These are phyloP conservation scores for Cinchona pubescens DNA, from an alignment of 257 asterid species.

Conservation along the genomic window DNA sequence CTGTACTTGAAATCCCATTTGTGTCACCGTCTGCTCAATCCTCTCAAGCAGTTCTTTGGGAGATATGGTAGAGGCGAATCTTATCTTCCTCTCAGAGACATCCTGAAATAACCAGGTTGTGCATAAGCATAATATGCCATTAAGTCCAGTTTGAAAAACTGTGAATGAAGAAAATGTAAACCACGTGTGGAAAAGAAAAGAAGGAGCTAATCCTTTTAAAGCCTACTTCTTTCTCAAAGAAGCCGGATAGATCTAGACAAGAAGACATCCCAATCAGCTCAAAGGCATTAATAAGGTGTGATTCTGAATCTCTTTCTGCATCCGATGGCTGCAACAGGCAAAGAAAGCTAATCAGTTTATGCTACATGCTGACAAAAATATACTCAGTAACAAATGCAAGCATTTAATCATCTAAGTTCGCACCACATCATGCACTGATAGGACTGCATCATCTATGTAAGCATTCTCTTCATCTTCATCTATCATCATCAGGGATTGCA, in stretches of 20 bases:
- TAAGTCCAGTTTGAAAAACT: not conserved
- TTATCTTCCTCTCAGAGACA: conserved; percentile 83
- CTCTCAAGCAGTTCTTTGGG: conserved; percentile 74
- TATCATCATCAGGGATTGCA: conserved; percentile 49
- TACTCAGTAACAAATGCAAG: conserved; percentile 1
- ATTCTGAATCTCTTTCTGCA: conserved; percentile 52
- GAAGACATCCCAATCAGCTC: conserved; percentile 95
- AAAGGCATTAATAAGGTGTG: conserved; percentile 73
- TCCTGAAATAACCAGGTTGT: conserved; percentile 45
- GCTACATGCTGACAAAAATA: not conserved
- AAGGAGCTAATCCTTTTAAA: not conserved
- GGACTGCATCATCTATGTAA: conserved; percentile 47
- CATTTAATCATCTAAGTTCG: conserved; percentile 4
- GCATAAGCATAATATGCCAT: conserved; percentile 2
- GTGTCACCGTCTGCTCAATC: conserved; percentile 56
- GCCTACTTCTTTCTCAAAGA: conserved; percentile 83
- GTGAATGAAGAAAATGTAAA: not conserved
- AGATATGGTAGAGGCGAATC: conserved; percentile 76
- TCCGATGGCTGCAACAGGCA: conserved; percentile 32
- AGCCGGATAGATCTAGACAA: conserved; percentile 86
- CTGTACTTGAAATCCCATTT: conserved; percentile 76
- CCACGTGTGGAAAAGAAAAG: not conserved
- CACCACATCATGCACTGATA: conserved; percentile 48
- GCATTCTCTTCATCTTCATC: conserved; percentile 38
- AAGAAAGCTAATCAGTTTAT: conserved; percentile 1